Conservation (phyloP, 1,284 basidiomycete genomes). For the Takashimella koratensis region DNA sequence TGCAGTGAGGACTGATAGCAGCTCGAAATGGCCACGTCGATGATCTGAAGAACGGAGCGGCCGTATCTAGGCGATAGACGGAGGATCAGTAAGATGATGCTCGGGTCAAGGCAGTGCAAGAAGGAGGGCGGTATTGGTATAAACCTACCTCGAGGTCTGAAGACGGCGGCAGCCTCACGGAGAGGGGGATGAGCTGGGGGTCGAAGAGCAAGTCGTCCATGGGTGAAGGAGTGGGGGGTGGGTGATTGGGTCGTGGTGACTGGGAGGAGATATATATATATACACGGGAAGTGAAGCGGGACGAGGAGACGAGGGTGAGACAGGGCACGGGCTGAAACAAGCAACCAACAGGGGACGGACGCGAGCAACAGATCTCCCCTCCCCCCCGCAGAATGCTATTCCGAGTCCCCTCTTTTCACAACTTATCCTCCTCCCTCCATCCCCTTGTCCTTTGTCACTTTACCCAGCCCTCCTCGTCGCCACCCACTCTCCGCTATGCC, state of each 20-base stretch:
- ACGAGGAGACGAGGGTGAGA: background rate
- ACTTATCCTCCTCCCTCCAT: too few species aligned
- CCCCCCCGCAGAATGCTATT: too few species aligned
- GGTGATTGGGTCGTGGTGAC: background rate
- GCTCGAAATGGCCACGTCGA: constrained; percentile 71
- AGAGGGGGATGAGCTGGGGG: background rate
- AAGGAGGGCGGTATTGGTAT: too few species aligned
- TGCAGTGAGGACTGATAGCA: constrained; percentile 76
- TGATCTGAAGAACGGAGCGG: constrained; percentile 89
- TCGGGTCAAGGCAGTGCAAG: too few species aligned
- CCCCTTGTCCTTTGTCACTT: background rate
- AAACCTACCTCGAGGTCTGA: background rate
- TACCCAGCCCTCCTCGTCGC: background rate
- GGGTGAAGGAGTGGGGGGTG: background rate
- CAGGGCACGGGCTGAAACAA: background rate
- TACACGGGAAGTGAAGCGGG: too few species aligned
- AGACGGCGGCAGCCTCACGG: background rate
- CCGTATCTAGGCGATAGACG: constrained; percentile 82
- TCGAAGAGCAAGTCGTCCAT: background rate
- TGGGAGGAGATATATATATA: too few species aligned
- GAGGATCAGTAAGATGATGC: too few species aligned
- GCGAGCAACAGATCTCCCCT: too few species aligned
- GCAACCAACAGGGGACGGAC: too few species aligned
- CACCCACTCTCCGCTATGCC: constrained; percentile 57
- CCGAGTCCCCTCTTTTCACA: too few species aligned